Evolutionary conservation across 2,329 filamentous ascomycete species (phyloP).

Genomic region (Ustulina deusta): DNA sequence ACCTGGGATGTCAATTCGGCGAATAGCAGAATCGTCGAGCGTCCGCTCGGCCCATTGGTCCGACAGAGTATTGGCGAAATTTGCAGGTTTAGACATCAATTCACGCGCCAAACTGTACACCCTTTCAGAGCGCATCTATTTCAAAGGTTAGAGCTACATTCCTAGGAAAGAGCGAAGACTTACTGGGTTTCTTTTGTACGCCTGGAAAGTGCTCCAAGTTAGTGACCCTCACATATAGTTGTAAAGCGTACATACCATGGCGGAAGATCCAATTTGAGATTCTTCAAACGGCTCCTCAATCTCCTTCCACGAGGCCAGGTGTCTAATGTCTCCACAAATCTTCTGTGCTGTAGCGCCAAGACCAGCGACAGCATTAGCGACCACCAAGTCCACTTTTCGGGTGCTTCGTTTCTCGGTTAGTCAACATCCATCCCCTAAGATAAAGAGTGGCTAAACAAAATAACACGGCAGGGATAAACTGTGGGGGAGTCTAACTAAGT

Average conservation of each 20-base stretch:
- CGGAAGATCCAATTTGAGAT: neutral
- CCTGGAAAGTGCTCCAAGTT: neutral
- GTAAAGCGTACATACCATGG: neutral
- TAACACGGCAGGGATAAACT: too few species aligned
- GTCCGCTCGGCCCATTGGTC: constrained; percentile 75
- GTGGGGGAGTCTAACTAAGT: constrained; percentile 57
- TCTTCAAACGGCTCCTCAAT: constrained; percentile 77
- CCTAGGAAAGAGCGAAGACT: too few species aligned
- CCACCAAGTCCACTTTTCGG: constrained; percentile 82
- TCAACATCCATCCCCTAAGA: too few species aligned
- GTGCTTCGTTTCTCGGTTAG: too few species aligned
- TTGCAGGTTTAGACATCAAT: constrained; percentile 49
- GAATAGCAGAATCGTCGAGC: constrained; percentile 80
- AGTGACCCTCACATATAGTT: neutral
- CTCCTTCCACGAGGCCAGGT: constrained; percentile 82
- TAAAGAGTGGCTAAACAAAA: neutral
- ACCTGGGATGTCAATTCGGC: too few species aligned
- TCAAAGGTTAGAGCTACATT: neutral
- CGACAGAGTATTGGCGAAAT: constrained; percentile 74
- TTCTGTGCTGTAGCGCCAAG: constrained; percentile 83
- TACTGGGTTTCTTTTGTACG: too few species aligned
- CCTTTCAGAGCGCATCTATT: constrained; percentile 51
- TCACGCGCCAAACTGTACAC: constrained; percentile 52
- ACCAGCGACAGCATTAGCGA: constrained; percentile 83
- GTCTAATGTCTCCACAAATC: constrained; percentile 80